A percentile compares a stretch with the other conserved stretches of the same genome.
These are phyloP conservation scores for Coemansia sp. DNA, from an alignment of 192 early-diverging fungal genomes.

Conservation along the genomic window DNA sequence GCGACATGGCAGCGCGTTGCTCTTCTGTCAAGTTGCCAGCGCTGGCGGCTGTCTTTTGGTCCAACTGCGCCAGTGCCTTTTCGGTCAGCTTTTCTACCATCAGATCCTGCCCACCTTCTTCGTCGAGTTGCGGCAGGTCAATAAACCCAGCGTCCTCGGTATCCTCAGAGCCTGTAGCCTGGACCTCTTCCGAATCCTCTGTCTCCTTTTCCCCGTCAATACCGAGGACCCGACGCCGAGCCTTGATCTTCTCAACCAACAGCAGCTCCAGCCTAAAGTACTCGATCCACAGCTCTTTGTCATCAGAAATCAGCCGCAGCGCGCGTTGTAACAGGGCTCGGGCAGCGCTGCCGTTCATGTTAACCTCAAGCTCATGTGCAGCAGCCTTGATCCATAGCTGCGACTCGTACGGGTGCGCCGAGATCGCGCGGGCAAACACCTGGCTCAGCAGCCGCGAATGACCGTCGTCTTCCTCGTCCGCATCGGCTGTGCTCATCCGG, in stretches of 20 bases:
- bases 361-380: conserved; percentile 82
- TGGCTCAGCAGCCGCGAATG: conserved; percentile 62
- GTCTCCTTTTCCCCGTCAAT: conserved; percentile 49
- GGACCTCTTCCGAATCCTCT: conserved; percentile 22
- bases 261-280: conserved; percentile 92
- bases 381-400: conserved; percentile 91
- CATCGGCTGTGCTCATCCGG: conserved; percentile 29
- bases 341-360: conserved; percentile 77
- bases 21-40: conserved; percentile 32
- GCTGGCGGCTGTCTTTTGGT: conserved; percentile 26
- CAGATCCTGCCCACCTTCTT: conserved; percentile 54
- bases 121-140: conserved; percentile 58
- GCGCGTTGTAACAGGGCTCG: conserved; percentile 81
- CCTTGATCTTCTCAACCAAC: conserved; percentile 82
- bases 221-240: conserved; percentile 77
- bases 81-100: conserved; percentile 48
- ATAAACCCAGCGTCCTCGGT: conserved; percentile 54
- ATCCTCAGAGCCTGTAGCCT: conserved; percentile 6
- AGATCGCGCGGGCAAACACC: conserved; percentile 81
- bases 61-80: conserved; percentile 30
- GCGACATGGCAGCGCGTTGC: conserved; percentile 47
- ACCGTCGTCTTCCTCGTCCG: conserved; percentile 22
- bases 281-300: conserved; percentile 80
- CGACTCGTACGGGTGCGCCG: conserved; percentile 78
- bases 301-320: conserved; percentile 75